Evolutionary conservation across 768 basidiomycete genomes (phyloP).

Genomic region (Infundibulicybe gibba): DNA sequence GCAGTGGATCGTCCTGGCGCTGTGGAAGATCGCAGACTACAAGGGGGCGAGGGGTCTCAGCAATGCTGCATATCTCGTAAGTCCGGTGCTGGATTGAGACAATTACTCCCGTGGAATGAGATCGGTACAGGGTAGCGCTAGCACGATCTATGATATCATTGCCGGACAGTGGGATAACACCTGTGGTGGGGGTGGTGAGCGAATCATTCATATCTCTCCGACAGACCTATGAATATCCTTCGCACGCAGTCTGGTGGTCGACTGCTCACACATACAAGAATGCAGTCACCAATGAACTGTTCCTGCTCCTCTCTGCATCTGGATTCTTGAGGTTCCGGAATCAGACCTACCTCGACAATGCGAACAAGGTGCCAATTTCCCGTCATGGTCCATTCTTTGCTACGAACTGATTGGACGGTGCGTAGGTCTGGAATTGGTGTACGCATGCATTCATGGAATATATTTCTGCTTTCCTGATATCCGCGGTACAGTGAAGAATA

Average conservation of each 20-base stretch:
- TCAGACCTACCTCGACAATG: conserved; percentile 43
- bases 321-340: conserved; percentile 38
- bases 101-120: neutral
- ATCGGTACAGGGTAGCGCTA: conserved; percentile 43
- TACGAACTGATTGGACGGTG: too few relatives aligned
- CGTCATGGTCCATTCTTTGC: too few relatives aligned
- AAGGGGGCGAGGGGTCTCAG: conserved; percentile 34
- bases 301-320: conserved; percentile 44
- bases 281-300: conserved; percentile 57
- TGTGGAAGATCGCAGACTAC: conserved; percentile 59
- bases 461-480: too few relatives aligned
- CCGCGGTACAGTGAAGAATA: conserved; percentile 26
- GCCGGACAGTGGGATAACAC: conserved; percentile 45
- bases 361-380: conserved; percentile 29
- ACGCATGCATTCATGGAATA: too few relatives aligned
- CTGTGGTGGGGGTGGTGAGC: conserved; percentile 48
- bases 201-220: conserved; percentile 1
- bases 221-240: neutral
- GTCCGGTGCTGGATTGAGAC: neutral
- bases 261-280: conserved; percentile 54
- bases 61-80: conserved; percentile 23
- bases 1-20: conserved; percentile 53
- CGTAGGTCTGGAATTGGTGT: too few relatives aligned
- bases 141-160: conserved; percentile 47
- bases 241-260: conserved; percentile 52